phyloP scores from a whole-genome alignment of 2,329 filamentous ascomycete genomes.

The Pestalotiopsis sp. region DNA sequence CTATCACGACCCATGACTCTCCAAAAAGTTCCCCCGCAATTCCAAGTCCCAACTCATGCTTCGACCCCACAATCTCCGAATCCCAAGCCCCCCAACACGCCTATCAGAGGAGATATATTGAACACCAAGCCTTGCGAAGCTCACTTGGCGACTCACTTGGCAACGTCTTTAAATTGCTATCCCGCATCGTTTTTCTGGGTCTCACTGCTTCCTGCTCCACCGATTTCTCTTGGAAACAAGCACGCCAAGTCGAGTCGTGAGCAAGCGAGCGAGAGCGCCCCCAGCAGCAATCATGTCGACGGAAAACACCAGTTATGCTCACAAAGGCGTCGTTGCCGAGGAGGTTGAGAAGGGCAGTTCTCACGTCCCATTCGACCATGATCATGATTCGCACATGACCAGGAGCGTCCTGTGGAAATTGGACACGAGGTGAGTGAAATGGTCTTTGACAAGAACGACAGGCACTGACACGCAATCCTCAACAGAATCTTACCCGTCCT shows the following conservation, averaged over 20 bases:
- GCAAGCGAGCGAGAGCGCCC: not conserved
- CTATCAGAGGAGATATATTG: not conserved
- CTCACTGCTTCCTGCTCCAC: not conserved
- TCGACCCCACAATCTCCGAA: slow-evolving; percentile 1
- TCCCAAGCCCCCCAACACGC: not conserved
- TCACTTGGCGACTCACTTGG: slow-evolving; percentile 11
- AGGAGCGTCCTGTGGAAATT: slow-evolving; percentile 54
- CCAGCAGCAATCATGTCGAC: not conserved
- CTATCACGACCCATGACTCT: not conserved
- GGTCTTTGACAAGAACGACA: not conserved
- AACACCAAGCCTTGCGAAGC: slow-evolving; percentile 5
- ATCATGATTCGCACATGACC: slow-evolving; percentile 33
- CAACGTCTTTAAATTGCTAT: not conserved
- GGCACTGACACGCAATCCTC: not conserved
- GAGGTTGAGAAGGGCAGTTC: slow-evolving; percentile 26
- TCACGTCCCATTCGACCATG: slow-evolving; percentile 13
- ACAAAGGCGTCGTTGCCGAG: slow-evolving; percentile 23
- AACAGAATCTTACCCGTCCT: slow-evolving; percentile 63
- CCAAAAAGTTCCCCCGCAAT: not conserved
- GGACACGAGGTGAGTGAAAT: slow-evolving; percentile 47
- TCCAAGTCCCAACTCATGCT: not conserved
- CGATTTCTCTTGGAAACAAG: slow-evolving; percentile 4
- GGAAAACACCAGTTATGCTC: slow-evolving; percentile 13
- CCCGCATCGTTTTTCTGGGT: not conserved
- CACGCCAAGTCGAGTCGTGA: not conserved